Percentiles rank a stretch among this genome's conserved stretches.
phyloP scores from a whole-genome alignment of 2,329 filamentous ascomycete species.

The Bipolaris gigantea region DNA sequence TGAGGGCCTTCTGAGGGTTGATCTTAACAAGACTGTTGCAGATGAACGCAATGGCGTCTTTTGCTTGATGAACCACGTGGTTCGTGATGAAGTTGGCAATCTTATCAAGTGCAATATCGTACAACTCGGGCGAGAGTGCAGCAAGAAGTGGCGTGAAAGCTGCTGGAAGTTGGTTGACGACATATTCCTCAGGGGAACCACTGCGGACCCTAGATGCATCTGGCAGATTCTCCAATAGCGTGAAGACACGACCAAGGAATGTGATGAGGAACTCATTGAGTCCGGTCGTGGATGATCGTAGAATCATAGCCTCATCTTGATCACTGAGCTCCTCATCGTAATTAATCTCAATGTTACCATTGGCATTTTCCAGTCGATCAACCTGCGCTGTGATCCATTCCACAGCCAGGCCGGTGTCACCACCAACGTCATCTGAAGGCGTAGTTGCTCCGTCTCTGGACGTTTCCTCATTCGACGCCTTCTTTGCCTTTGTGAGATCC shows the following conservation, averaged over 20 bases:
- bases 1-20: slow-evolving; percentile 88
- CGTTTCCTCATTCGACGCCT: slow-evolving; percentile 15
- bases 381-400: slow-evolving; percentile 95
- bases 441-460: slow-evolving; percentile 33
- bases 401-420: slow-evolving; percentile 66
- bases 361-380: slow-evolving; percentile 87
- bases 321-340: slow-evolving; percentile 81
- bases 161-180: slow-evolving; percentile 92
- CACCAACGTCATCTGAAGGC: slow-evolving; percentile 40
- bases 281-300: slow-evolving; percentile 90
- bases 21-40: slow-evolving; percentile 96
- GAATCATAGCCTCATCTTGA: slow-evolving; percentile 81
- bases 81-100: slow-evolving; percentile 87
- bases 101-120: slow-evolving; percentile 89
- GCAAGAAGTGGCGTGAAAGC: slow-evolving; percentile 89
- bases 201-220: slow-evolving; percentile 86
- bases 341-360: slow-evolving; percentile 80
- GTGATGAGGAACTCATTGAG: slow-evolving; percentile 91
- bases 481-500: slow-evolving; percentile 67
- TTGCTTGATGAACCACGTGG: slow-evolving; percentile 94
- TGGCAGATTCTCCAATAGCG: slow-evolving; percentile 89
- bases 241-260: slow-evolving; percentile 92
- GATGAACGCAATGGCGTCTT: slow-evolving; percentile 98
- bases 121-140: slow-evolving; percentile 87
- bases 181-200: slow-evolving; percentile 92